These are phyloP conservation scores for Trichosanthes cucumerina DNA, from an alignment of 306 rosid species.

Conservation along the genomic window DNA sequence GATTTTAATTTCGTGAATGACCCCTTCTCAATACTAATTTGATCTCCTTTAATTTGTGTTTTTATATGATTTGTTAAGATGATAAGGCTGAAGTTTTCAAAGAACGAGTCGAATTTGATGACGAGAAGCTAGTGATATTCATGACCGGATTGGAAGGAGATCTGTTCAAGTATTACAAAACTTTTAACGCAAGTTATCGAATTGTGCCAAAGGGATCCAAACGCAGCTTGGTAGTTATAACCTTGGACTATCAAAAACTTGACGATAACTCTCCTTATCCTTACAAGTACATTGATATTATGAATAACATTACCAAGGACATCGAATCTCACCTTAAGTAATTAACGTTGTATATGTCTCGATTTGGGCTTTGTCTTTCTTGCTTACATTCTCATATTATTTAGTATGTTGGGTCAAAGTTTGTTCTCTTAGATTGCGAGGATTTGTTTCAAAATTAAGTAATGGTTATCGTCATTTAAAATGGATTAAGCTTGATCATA, in stretches of 20 bases:
- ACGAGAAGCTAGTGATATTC: background rate
- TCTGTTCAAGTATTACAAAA: constrained; percentile 8
- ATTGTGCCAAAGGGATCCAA: constrained; percentile 6
- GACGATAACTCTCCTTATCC: constrained; percentile 14
- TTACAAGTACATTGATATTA: constrained; percentile 12
- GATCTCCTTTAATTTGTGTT: background rate
- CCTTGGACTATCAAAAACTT: constrained; percentile 24
- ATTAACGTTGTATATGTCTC: background rate
- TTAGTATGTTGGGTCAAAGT: too few species aligned
- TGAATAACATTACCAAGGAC: constrained; percentile 20
- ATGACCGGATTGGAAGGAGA: background rate
- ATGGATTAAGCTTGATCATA: too few species aligned
- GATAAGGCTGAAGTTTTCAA: constrained; percentile 14
- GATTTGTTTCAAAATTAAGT: too few species aligned
- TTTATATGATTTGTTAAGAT: background rate
- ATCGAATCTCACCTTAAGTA: constrained; percentile 20
- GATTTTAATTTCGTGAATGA: too few species aligned
- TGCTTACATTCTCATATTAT: too few species aligned
- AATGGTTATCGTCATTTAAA: too few species aligned
- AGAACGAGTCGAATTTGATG: constrained; percentile 25
- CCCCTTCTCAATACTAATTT: too few species aligned
- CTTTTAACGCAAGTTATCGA: constrained; percentile 1
- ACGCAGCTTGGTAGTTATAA: constrained; percentile 3
- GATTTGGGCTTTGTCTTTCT: background rate
- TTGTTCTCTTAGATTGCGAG: too few species aligned